Base-by-base conservation (phyloP, 1,284 basidiomycete species). In the Termitomyces sp. region DNA sequence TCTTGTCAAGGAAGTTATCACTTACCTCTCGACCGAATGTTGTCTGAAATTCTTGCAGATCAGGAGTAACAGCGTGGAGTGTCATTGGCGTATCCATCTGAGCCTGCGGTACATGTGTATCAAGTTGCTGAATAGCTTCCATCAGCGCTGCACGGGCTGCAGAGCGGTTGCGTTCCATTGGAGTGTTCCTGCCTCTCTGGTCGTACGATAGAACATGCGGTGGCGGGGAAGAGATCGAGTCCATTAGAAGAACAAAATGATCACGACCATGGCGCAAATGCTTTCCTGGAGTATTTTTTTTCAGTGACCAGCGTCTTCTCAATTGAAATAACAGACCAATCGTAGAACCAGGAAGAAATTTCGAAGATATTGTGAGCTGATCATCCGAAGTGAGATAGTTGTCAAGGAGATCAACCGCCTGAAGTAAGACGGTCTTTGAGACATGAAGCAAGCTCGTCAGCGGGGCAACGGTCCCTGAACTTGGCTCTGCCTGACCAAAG, bases 231-330 rank as follows among this genome's bases (percentile, higher is more conserved):
- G 73, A 64, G 44, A 83, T 68, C 50, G 76, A 80, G 45, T 86
- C 79, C 43, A 83, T 64, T 5, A 92, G 76, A 31, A 91, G 76
- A 47, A 78, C 73, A 66, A 87, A 92, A 65, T 92, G 90, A 64
- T 92, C 90, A 54, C 85, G 78, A 28, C 88, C 88, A 74, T 92
- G 90, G 45, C 90, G 82, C 38, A 92, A 69, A 65, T 92, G 89
- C 70, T 92, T 92, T 48, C 89, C 89, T 91, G 46, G 51, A 48
- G 28, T 52, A 56, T 50, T 34, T 28, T 34, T 28, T 50, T 51
- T 43, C 53, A 49, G 44, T n/a, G 46, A 49, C n/a, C 39, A 55
- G 57, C 43, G 36, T 17, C 34, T 12, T 31, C 41, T 39, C 39
- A 40, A 36, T 30, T 39, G 21, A 15, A 50, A 31, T 49, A 41